Evolutionary conservation across 1,284 basidiomycete genomes (phyloP).

Genomic region (Ganoderma resinaceum): DNA sequence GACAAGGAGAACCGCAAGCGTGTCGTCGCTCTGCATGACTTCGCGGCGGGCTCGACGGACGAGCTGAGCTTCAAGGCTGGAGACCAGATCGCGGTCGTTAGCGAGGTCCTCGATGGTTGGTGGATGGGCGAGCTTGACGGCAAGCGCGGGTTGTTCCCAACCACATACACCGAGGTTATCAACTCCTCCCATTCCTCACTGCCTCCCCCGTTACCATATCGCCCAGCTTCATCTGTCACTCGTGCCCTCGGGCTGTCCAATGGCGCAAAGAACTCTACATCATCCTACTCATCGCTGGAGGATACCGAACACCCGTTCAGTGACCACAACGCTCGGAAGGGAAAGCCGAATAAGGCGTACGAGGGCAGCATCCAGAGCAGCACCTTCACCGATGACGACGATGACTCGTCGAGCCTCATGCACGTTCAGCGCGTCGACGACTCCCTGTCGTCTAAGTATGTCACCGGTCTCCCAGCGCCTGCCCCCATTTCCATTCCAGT

Average conservation of each 20-base stretch:
- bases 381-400: conserved; percentile 22
- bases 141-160: conserved; percentile 79
- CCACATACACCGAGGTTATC: conserved; percentile 68
- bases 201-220: conserved; percentile 40
- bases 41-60: conserved; percentile 67
- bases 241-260: conserved; percentile 24
- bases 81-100: conserved; percentile 75
- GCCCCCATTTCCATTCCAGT: neutral
- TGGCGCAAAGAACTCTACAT: conserved; percentile 17
- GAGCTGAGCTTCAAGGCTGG: conserved; percentile 79
- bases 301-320: conserved; percentile 48
- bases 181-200: conserved; percentile 36
- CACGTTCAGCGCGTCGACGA: conserved; percentile 28
- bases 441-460: conserved; percentile 25
- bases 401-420: conserved; percentile 28
- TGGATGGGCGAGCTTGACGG: conserved; percentile 82
- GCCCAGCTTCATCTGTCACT: conserved; percentile 24
- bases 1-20: conserved; percentile 45
- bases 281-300: conserved; percentile 30
- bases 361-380: conserved; percentile 38
- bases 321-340: conserved; percentile 54
- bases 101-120: conserved; percentile 85
- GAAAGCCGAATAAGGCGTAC: conserved; percentile 33
- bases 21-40: conserved; percentile 78
- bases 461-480: conserved; percentile 17